phyloP scores from a whole-genome alignment of 331 rosid genomes.

The Spiraea crenata region DNA sequence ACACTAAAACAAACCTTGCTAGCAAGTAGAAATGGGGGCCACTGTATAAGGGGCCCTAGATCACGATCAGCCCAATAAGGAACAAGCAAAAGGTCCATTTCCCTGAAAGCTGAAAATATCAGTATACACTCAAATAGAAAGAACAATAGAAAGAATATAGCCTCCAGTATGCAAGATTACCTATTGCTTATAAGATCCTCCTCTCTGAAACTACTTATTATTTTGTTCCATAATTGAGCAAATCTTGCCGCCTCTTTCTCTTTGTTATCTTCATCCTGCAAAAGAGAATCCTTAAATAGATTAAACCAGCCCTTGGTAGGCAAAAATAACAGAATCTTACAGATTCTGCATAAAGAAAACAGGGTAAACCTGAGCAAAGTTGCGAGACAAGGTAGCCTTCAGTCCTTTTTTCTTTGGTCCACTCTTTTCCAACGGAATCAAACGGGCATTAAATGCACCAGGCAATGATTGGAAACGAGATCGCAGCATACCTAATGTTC shows the following conservation, averaged over 20 bases:
- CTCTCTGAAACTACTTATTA: constrained; percentile 88
- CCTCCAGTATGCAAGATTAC: constrained; percentile 34
- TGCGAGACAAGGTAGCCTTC: constrained; percentile 80
- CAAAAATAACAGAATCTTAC: background rate
- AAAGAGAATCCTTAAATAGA: background rate
- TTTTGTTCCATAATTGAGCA: constrained; percentile 97
- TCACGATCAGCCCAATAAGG: constrained; percentile 99
- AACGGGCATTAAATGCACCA: constrained; percentile 79
- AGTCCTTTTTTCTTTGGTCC: constrained; percentile 89
- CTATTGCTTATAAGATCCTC: constrained; percentile 91
- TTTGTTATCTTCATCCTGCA: constrained; percentile 51
- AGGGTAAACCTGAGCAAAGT: constrained; percentile 40
- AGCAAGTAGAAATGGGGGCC: constrained; percentile 99
- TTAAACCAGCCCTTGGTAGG: background rate
- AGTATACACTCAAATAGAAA: constrained; percentile 19
- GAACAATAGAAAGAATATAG: background rate
- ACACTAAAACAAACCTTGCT: constrained; percentile 72
- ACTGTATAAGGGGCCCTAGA: constrained; percentile 67
- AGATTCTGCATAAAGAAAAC: constrained; percentile 2
- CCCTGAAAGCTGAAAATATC: constrained; percentile 55
- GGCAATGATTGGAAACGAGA: constrained; percentile 92
- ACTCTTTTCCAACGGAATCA: constrained; percentile 70
- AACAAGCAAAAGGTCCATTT: constrained; percentile 93
- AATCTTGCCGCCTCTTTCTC: constrained; percentile 90
- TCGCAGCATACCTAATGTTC: constrained; percentile 96